phyloP scores from a whole-genome alignment of 345 rosid genomes.

The Boechera retrofracta region DNA sequence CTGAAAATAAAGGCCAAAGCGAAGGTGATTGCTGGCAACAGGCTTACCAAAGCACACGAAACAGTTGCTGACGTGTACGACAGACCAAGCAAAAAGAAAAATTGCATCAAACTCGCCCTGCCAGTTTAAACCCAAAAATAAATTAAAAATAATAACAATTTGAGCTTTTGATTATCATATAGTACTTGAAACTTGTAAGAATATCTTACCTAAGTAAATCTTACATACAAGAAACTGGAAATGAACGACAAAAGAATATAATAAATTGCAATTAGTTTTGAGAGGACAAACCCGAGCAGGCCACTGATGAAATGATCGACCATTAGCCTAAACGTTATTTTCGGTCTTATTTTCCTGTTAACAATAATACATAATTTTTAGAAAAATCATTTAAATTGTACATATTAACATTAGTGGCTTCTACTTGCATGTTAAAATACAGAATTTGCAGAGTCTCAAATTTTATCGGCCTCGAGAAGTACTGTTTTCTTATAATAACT shows the following conservation, averaged over 20 bases:
- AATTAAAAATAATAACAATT: background rate
- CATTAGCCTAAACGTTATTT: constrained; percentile 48
- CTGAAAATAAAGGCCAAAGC: constrained; percentile 58
- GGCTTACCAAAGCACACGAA: constrained; percentile 60
- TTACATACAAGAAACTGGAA: background rate
- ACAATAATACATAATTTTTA: constrained; percentile 2
- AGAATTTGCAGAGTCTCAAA: background rate
- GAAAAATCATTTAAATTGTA: background rate
- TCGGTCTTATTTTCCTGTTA: constrained; percentile 52
- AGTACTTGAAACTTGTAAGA: constrained; percentile 1
- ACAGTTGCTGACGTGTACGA: constrained; percentile 65
- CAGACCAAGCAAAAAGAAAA: constrained; percentile 61
- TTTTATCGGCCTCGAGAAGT: background rate
- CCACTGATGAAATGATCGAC: constrained; percentile 56
- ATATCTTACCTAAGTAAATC: background rate
- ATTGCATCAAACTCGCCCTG: constrained; percentile 61
- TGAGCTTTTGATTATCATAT: constrained; percentile 18
- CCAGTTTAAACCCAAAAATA: background rate
- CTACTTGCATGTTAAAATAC: background rate
- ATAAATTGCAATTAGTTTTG: background rate
- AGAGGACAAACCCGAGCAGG: constrained; percentile 48
- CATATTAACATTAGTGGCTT: background rate
- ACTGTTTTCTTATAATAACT: background rate
- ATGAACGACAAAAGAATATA: background rate
- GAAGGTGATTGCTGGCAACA: constrained; percentile 67